These are phyloP conservation scores for Cylindrotheca closterium DNA, from an alignment of 108 stramenopile species.

Conservation along the genomic window DNA sequence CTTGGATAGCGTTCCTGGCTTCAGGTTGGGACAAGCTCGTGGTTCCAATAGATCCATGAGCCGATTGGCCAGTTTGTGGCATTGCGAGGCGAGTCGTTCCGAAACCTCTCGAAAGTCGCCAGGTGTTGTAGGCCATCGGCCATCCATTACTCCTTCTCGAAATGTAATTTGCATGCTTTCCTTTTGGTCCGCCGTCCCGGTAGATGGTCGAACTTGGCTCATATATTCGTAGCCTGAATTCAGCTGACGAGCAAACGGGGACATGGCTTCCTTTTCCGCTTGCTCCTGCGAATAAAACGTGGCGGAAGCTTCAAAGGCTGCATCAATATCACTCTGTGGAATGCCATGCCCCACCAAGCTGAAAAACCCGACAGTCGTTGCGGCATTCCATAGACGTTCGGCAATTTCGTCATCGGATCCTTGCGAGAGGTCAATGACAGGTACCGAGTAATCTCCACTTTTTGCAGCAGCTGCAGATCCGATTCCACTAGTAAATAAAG, in stretches of 20 bases:
- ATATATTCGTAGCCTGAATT: slow-evolving; percentile 50
- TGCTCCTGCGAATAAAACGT: slow-evolving; percentile 33
- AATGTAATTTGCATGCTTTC: slow-evolving; percentile 54
- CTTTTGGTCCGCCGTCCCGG: slow-evolving; percentile 45
- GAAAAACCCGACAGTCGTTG: slow-evolving; percentile 47
- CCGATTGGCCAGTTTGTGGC: slow-evolving; percentile 29
- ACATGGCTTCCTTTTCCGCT: slow-evolving; percentile 30
- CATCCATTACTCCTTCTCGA: slow-evolving; percentile 46
- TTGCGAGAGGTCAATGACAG: slow-evolving; percentile 31
- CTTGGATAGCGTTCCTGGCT: slow-evolving; percentile 21
- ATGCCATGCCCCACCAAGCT: slow-evolving; percentile 47
- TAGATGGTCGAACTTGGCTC: slow-evolving; percentile 39
- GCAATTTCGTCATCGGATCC: slow-evolving; percentile 31
- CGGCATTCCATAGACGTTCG: slow-evolving; percentile 43
- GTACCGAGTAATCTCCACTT: slow-evolving; percentile 21
- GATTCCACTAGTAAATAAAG: slow-evolving; percentile 23
- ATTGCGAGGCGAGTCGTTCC: neutral
- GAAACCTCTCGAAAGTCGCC: neutral
- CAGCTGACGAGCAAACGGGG: slow-evolving; percentile 27
- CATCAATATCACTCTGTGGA: slow-evolving; percentile 25
- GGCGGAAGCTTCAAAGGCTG: slow-evolving; percentile 23
- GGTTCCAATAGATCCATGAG: slow-evolving; percentile 37
- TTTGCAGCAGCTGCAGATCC: slow-evolving; percentile 21
- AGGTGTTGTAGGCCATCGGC: slow-evolving; percentile 41
- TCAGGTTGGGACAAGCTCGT: slow-evolving; percentile 24